Conservation (phyloP, 2,329 filamentous ascomycete genomes). For the Fusarium sp. region DNA sequence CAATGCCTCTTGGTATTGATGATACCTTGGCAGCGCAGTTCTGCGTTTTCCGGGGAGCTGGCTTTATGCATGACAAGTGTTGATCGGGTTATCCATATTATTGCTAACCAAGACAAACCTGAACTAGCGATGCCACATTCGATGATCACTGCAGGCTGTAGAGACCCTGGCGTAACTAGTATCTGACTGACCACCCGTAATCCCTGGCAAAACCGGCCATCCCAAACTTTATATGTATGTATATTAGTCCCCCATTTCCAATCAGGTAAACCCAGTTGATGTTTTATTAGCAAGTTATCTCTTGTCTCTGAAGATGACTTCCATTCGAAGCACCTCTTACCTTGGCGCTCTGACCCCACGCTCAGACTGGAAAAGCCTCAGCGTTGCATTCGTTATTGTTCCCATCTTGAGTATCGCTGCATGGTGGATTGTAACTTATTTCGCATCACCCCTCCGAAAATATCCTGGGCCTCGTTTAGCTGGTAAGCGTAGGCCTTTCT, state of each 20-base stretch:
- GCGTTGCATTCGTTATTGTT: constrained; percentile 9
- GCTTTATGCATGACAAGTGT: too few species aligned
- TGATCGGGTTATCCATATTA: too few species aligned
- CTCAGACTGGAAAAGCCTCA: constrained; percentile 25
- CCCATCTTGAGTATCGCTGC: constrained; percentile 25
- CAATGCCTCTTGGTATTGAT: too few species aligned
- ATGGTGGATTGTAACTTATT: constrained; percentile 34
- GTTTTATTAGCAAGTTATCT: not conserved
- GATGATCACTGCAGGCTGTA: not conserved
- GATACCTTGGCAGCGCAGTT: too few species aligned
- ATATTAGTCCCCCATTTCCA: not conserved
- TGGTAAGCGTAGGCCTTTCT: constrained; percentile 14
- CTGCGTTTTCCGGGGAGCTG: too few species aligned
- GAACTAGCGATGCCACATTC: not conserved
- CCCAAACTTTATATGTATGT: not conserved
- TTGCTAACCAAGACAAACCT: not conserved
- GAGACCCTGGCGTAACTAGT: not conserved
- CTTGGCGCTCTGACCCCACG: constrained; percentile 14
- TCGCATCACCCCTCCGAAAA: constrained; percentile 30
- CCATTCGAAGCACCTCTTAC: constrained; percentile 15
- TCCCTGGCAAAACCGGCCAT: not conserved
- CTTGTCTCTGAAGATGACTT: constrained; percentile 22
- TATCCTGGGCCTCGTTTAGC: constrained; percentile 36
- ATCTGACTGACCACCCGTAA: not conserved
- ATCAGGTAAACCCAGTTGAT: not conserved